phyloP scores from a whole-genome alignment of 768 basidiomycete species.

The Trametopsis cervina region DNA sequence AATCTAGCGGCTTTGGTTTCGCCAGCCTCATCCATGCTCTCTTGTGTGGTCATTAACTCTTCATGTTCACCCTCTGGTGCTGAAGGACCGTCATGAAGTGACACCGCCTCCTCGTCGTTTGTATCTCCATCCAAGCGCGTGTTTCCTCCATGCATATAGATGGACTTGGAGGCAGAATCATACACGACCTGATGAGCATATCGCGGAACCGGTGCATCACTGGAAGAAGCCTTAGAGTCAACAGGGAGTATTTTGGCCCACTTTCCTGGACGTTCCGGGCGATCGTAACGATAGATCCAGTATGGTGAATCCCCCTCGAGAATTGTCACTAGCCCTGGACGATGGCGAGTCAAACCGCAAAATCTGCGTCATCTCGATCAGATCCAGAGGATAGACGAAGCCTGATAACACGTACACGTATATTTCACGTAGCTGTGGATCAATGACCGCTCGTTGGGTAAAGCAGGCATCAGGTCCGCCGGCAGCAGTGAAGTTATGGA shows the following conservation, averaged over 20 bases:
- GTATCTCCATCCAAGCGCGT: conserved; percentile 35
- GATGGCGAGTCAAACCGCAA: conserved; percentile 48
- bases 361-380: conserved; percentile 35
- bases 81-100: not conserved
- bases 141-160: conserved; percentile 77
- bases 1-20: conserved; percentile 39
- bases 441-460: conserved; percentile 68
- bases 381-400: not conserved
- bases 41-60: too few relatives aligned
- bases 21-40: conserved; percentile 10
- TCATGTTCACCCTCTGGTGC: too few relatives aligned
- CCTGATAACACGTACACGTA: conserved; percentile 55
- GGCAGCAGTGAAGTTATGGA: conserved; percentile 48
- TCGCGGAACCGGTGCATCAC: conserved; percentile 41
- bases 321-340: conserved; percentile 32
- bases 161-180: conserved; percentile 44
- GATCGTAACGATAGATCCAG: conserved; percentile 63
- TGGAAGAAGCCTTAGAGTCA: conserved; percentile 1
- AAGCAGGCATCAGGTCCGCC: conserved; percentile 71
- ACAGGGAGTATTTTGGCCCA: conserved; percentile 56
- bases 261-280: conserved; percentile 43
- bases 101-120: conserved; percentile 5
- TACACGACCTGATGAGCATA: conserved; percentile 81
- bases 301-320: conserved; percentile 44
- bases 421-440: conserved; percentile 54